Base-by-base conservation (phyloP, 192 early-diverging fungal species). In the Thamnidium elegans region DNA sequence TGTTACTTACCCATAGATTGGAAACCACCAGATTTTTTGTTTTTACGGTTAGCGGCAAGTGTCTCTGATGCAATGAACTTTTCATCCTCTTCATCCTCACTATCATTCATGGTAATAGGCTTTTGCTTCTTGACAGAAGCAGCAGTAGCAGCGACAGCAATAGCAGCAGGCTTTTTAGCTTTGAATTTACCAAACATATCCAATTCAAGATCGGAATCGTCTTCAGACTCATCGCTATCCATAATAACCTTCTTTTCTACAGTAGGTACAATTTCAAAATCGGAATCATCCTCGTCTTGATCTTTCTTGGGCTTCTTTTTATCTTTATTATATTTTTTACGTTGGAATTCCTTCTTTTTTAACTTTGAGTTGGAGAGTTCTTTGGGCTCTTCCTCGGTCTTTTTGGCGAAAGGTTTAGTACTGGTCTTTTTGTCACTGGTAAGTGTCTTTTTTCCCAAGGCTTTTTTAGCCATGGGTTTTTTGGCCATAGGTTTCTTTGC, bases 11-110 rank as follows among this genome's bases (percentile, higher is more conserved):
- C 96, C 95, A 99, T 96, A 6, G 93, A 94, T 74, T 97, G 95
- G 76, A 99, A 99, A 23, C 96, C 96, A 32, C 96, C 96, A 0
- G 93, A 96, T 67, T 99, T 99, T 63, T 93, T 93, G 71, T 91
- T 89, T 70, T 95, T 96, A 60, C 91, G 81, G 76, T 96, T 97
- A 3, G 88, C 89, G 14, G 82, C 75, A 50, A 84, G 71, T 36
- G 81, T 72, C n/a, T 82, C 72, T 36, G 66, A 56, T 2, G 76
- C 78, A 71, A 84, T 82, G 46, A 80, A 74, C 26, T 62, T 55
- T 46, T 55, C 56, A 8, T 79, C 78, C 2, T 64, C 50, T 14
- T 65, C 65, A 19, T 46, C 52, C 2, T 62, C 61, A 15, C 59
- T 46, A 23, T 63, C 56, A 11, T 8, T 47, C 23, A 68, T 1